These are phyloP conservation scores for Sanguinoderma infundibulare DNA, from an alignment of 1,284 basidiomycete genomes.

Conservation along the genomic window DNA sequence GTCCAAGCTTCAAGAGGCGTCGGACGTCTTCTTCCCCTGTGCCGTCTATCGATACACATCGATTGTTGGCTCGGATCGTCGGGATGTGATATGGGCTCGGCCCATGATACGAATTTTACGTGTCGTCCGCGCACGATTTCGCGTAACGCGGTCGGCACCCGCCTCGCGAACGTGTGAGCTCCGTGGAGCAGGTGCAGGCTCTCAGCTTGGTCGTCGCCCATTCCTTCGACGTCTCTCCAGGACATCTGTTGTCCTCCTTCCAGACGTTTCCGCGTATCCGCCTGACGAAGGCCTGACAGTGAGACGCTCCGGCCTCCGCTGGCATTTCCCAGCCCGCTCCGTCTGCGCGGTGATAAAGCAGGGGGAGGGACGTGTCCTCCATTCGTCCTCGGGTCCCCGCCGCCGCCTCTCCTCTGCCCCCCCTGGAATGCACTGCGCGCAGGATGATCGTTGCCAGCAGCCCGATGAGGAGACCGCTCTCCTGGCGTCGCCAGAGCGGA, in stretches of 20 bases:
- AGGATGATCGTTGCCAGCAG: conserved; percentile 16
- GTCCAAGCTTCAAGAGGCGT: conserved; percentile 9
- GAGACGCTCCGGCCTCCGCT: background rate
- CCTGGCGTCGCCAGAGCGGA: conserved; percentile 25
- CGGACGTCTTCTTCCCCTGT: conserved; percentile 1
- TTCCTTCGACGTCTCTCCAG: background rate
- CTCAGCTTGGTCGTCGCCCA: background rate
- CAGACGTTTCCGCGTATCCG: conserved; percentile 12
- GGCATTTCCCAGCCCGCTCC: background rate
- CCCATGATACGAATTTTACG: conserved; percentile 23
- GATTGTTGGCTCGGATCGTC: conserved; percentile 11
- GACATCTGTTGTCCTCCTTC: conserved; percentile 3
- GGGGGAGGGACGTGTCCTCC: background rate
- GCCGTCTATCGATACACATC: conserved; percentile 16
- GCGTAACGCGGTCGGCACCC: background rate
- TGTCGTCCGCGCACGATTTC: conserved; percentile 9
- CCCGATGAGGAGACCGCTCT: conserved; percentile 36
- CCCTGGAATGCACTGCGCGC: conserved; percentile 20
- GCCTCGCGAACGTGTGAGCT: conserved; percentile 15
- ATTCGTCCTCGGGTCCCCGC: conserved; percentile 3
- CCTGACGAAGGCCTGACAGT: conserved; percentile 6
- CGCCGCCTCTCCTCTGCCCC: conserved; percentile 4
- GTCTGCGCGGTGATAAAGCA: conserved; percentile 16
- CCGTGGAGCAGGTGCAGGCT: conserved; percentile 8
- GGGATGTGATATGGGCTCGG: conserved; percentile 11